A percentile compares a stretch with the other conserved stretches of the same genome.
Conservation (phyloP, 2,329 filamentous ascomycete species). For the Phialophora expanda region DNA sequence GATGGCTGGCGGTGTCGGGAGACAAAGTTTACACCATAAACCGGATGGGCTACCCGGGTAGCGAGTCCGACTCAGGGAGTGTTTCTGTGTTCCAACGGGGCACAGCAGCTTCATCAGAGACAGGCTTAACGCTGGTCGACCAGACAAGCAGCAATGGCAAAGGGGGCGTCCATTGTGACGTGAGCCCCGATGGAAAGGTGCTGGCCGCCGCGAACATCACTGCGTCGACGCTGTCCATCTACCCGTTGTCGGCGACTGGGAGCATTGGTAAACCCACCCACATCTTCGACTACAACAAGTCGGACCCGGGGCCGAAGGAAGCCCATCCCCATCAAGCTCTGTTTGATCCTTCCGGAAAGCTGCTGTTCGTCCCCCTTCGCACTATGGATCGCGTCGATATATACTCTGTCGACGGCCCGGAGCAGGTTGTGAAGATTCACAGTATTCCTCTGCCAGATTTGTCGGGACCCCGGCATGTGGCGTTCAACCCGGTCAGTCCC, state of each 20-base stretch:
- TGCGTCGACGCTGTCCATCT: constrained; percentile 22
- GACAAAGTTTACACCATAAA: constrained; percentile 27
- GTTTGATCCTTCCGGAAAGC: constrained; percentile 25
- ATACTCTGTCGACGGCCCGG: constrained; percentile 5
- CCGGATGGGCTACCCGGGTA: constrained; percentile 14
- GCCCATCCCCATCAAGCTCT: constrained; percentile 25
- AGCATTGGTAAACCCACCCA: constrained; percentile 15
- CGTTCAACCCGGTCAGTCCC: constrained; percentile 18
- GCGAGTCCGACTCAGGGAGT: constrained; percentile 12
- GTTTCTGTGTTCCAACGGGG: constrained; percentile 14
- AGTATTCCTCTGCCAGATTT: constrained; percentile 15
- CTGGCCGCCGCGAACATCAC: constrained; percentile 20
- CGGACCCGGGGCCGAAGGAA: constrained; percentile 12
- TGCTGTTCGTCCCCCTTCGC: constrained; percentile 23
- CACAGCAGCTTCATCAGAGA: background rate
- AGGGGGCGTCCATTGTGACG: constrained; percentile 24
- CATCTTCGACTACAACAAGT: constrained; percentile 21
- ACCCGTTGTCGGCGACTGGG: constrained; percentile 16
- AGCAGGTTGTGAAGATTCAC: constrained; percentile 12
- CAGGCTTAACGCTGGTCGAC: constrained; percentile 9
- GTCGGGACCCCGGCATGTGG: constrained; percentile 20
- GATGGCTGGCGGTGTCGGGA: constrained; percentile 14
- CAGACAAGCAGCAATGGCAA: constrained; percentile 24
- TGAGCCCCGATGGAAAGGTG: constrained; percentile 16
- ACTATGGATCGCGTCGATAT: constrained; percentile 22